Evolutionary conservation across 345 rosid species (phyloP), one percentile per base, ranked within the genome.

Genomic region (Brassica cretica): DNA sequence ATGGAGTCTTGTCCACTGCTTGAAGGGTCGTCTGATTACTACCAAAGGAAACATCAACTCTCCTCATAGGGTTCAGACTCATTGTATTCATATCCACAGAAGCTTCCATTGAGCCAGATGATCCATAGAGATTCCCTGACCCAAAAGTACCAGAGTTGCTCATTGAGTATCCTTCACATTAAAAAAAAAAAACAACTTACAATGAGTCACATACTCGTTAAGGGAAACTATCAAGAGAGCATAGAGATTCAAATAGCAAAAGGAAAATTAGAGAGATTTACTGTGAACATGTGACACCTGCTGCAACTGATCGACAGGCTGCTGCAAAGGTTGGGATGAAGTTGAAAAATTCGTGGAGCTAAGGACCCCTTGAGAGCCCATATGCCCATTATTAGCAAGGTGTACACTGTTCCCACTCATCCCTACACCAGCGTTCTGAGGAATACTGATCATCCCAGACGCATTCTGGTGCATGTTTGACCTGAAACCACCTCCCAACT

Each of bases 121-220:
- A 82, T 41, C 90, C 88, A 76, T 86, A 90, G 62, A 81, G 82
- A 80, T 82, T 86, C 74, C 91, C 97, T 77, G 92, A 79, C 72
- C 86, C 91, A 74, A 88, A 76, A 76, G 88, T 74, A 84, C 85
- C 93, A 67, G 89, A 71, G 80, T 71, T 86, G 80, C 64, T 76
- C 83, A 83, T 66, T 76, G 88, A 87, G 86, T 85, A 87, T 62
- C 91, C 96, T 84, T 91, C 98, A 84, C 93, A 97, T 90, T 86
- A 7, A 3, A 56, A 8, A 56, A 18, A 19, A 19, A 73, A 61
- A 61, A 19, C 59, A 71, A 21, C 75, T 53, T 68, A 68, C 55
- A 68, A 72, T 78, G 12, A 66, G 15, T 66, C 59, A 68, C 32
- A 64, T 71, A 18, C 2, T 8, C 10, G 1, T 3, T 21, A 55